Conservation (phyloP, 768 basidiomycete species). For the Termitomyces sp. region DNA sequence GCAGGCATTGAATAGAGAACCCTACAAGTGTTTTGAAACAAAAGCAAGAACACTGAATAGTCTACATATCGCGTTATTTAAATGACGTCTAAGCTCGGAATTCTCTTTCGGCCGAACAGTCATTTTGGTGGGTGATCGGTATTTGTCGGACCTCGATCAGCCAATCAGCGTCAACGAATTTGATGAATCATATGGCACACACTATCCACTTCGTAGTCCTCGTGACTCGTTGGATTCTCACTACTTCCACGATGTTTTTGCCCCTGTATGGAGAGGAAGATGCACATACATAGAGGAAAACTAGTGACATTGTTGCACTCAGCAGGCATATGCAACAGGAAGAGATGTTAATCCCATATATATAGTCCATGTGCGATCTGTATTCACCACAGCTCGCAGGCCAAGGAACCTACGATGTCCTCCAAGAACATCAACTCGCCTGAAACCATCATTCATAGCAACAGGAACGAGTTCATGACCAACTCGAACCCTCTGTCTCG, state of each 20-base stretch:
- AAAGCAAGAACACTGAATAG: background rate
- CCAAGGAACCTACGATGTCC: slow-evolving; percentile 41
- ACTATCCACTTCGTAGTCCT: background rate
- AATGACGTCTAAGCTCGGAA: slow-evolving; percentile 7
- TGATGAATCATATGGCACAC: background rate
- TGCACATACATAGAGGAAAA: background rate
- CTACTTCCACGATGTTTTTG: background rate
- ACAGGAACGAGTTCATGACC: slow-evolving; percentile 33
- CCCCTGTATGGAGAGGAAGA: background rate
- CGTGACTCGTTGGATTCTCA: background rate
- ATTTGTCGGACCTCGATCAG: slow-evolving; percentile 5
- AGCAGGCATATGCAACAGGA: slow-evolving; percentile 15
- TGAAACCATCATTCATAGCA: slow-evolving; percentile 33
- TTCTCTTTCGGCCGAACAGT: slow-evolving; percentile 9
- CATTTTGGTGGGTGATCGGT: slow-evolving; percentile 1
- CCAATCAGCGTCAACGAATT: slow-evolving; percentile 12
- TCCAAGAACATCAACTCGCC: slow-evolving; percentile 46
- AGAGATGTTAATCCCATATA: slow-evolving; percentile 39
- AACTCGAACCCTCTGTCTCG: slow-evolving; percentile 29
- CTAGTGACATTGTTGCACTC: background rate
- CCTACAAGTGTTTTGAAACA: slow-evolving; percentile 1
- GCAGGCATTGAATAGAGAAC: slow-evolving; percentile 30
- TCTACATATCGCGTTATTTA: slow-evolving; percentile 1
- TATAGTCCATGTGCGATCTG: slow-evolving; percentile 36
- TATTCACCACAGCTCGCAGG: slow-evolving; percentile 27